phyloP scores from a whole-genome alignment of 2,329 filamentous ascomycete genomes.

The Volutella citrinella region DNA sequence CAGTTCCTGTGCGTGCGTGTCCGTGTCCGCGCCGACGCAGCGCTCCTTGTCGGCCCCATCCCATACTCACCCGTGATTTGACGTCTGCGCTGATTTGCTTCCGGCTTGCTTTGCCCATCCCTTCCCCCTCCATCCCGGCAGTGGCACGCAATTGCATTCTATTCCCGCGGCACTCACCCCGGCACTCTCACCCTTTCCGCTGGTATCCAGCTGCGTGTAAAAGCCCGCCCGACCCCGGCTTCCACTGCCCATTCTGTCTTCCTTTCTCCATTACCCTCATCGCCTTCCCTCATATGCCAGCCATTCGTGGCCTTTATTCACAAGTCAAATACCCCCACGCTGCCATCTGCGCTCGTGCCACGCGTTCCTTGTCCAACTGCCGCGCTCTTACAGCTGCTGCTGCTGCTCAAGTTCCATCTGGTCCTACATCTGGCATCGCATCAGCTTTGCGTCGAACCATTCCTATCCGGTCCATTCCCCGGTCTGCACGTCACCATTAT shows the following conservation, averaged over 20 bases:
- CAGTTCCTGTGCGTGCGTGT: too few relatives aligned
- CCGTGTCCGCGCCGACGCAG: too few relatives aligned
- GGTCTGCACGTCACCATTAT: slow-evolving; percentile 6
- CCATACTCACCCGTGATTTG: too few relatives aligned
- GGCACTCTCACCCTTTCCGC: neutral
- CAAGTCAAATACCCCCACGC: slow-evolving; percentile 13
- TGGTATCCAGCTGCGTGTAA: slow-evolving; percentile 1
- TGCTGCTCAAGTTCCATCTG: too few relatives aligned
- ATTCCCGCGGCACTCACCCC: neutral
- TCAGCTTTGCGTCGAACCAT: slow-evolving; percentile 7
- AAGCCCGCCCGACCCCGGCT: slow-evolving; percentile 6
- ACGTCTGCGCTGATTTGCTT: too few relatives aligned
- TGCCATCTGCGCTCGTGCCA: slow-evolving; percentile 5
- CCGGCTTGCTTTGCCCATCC: too few relatives aligned
- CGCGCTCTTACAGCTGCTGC: too few relatives aligned
- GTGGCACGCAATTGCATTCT: too few relatives aligned
- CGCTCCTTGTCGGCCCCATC: too few relatives aligned
- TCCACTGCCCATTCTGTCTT: neutral
- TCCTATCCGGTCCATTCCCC: slow-evolving; percentile 3
- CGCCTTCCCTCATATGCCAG: slow-evolving; percentile 1
- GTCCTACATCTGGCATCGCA: too few relatives aligned
- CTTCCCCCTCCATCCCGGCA: too few relatives aligned
- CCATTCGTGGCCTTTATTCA: slow-evolving; percentile 14
- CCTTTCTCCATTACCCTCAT: neutral
- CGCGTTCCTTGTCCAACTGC: slow-evolving; percentile 4